phyloP scores from a whole-genome alignment of 2,329 filamentous ascomycete genomes.

The Fusarium guadeloupense region DNA sequence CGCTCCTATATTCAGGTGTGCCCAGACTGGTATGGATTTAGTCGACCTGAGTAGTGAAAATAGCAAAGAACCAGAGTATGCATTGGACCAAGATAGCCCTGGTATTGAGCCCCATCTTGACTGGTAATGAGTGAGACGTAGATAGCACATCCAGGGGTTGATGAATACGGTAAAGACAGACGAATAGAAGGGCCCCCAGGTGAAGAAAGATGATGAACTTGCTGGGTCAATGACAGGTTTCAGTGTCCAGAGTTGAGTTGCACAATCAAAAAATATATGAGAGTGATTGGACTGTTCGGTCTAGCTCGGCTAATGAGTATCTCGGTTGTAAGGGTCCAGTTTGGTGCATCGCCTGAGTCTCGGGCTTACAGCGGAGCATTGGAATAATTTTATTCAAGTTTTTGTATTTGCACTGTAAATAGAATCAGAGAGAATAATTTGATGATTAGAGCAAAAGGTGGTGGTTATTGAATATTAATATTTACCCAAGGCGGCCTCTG shows the following conservation, averaged over 20 bases:
- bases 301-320: slow-evolving; percentile 40
- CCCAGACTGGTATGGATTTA: neutral
- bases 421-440: too few relatives aligned
- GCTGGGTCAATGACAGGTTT: neutral
- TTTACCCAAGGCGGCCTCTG: neutral
- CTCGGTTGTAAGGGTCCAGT: slow-evolving; percentile 38
- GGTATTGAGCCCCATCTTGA: neutral
- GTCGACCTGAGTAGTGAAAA: neutral
- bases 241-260: neutral
- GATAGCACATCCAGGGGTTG: neutral
- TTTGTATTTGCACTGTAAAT: too few relatives aligned
- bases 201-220: neutral
- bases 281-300: slow-evolving; percentile 32
- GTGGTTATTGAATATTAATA: accelerated
- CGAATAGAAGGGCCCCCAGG: neutral
- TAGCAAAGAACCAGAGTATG: neutral
- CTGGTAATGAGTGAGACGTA: neutral
- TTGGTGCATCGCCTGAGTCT: slow-evolving; percentile 10
- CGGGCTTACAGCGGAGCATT: neutral
- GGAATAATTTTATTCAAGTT: neutral
- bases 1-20: neutral
- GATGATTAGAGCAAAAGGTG: too few relatives aligned
- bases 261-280: slow-evolving; percentile 22
- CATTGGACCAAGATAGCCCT: neutral
- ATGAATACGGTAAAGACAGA: too few relatives aligned